Base-by-base conservation (phyloP, 441 rosid genomes). In the Corymbia calophylla region DNA sequence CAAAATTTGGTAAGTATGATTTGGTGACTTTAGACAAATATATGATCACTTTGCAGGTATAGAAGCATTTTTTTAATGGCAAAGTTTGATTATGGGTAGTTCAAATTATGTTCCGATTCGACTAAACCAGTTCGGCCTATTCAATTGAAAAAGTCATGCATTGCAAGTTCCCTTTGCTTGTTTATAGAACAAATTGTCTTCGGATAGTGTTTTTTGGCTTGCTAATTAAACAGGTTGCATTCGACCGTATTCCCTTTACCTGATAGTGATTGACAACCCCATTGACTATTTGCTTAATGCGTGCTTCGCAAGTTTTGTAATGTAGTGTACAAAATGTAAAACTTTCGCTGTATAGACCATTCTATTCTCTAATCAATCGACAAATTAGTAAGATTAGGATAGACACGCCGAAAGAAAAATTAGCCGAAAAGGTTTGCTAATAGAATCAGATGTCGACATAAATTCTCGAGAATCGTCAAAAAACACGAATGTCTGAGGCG, bases 181-280 rank as follows among this genome's bases (percentile, higher is more conserved):
- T 32, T 66, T 4, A 31, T 66, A 3, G 32, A 66, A 31, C 12
- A 2, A 12, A 16, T 66, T 31, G 35, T 8, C 0, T 31, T 31
- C 0, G 3, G 1, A 18, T 0, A 7, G 2, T 66, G 12, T 31
- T 31, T 31, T 66, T 1, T 1, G 19, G 13, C 23, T 4, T 4
- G 13, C 19, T 17, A 8, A 16, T 64, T 16, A 32, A 66, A 66
- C 6, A 66, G 19, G 77, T 31, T 16, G 44, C 23, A 16, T 31
- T 66, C 2, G 0, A 66, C 19, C 8, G 77, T 31, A 66, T 31
- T 2, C 0, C 19, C 3, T 1, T 66, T 13, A 66, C 12, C 23
- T 8, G 44, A 8, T 66, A 8, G 13, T 2, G 23, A 16, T 66
- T 1, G 77, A 66, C 7, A 17, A 16, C 35, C 3, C 0, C 0